Base-by-base conservation (phyloP, 495 filamentous ascomycete species). In the Clohesyomyces aquaticus region DNA sequence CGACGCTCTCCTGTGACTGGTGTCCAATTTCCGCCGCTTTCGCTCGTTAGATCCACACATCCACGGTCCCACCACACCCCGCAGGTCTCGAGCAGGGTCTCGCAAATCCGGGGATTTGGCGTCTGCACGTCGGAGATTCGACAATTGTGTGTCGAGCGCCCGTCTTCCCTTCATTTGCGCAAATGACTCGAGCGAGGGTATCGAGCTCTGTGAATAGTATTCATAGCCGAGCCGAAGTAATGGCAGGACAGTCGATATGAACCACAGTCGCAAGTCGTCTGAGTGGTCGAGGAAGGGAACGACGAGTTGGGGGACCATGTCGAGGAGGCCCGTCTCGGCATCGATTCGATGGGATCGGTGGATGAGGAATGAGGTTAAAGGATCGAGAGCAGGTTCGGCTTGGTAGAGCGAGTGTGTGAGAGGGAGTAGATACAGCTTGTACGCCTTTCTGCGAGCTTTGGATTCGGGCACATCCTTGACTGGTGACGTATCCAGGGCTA, bases 171-270 rank as follows among this genome's bases (percentile, higher is more conserved):
- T 83, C 45, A 94, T 69, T 0, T 77, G 77, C 55, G 90, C 85
- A 63, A 91, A 88, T 0, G 70, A 75, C 18, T 78, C 75, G 19
- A 95, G 76, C 2, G 86, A 85, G 1, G 63, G 32, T 85, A 76
- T 8, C 79, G 75, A 14, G 80, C 81, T 11, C 82, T 79, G 27
- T 82, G 88, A 84, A 63, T 96, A 89, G 70, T 91, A 94, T 77
- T 94, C 91, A 72, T 89, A 89, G 68, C 89, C 89, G n/a, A 91
- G 79, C 54, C 92, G 83, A 16, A 93, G 76, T 1, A 96, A 79
- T 0, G 92, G 92, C 22, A 97, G 77, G 19, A 95, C 78, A 19
- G 81, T 86, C 0, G 91, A 91, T 26, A 95, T 82, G 71, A 90
- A 81, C 88, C 91, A 91, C 46, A 80, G 85, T 60, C 87, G 83